Evolutionary conservation across 1,284 basidiomycete genomes (phyloP), one percentile per base, ranked within the genome.

Genomic region (Flammula alnicola): DNA sequence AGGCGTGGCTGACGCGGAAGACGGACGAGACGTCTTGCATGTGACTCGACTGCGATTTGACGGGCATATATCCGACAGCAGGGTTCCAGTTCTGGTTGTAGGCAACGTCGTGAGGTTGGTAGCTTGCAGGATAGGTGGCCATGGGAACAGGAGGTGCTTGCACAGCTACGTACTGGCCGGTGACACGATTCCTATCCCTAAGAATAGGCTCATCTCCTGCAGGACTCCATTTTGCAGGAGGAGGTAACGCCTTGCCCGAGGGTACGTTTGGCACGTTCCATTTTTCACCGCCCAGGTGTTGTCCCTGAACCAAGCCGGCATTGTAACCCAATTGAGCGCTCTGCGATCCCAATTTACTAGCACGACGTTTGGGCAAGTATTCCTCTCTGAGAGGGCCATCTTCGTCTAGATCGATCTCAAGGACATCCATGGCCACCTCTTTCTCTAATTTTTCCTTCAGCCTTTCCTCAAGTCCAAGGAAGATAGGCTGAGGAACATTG

Each of bases 141-240:
- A 65, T 56, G 30, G 65, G 40, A 12, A 66, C 64, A 32, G 73
- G 62, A 7, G 77, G 57, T 26, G 87, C 76, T 54, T 84, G 86
- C 19, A 86, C 81, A 11, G 87, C 83, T 36, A 85, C 70, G 52
- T 88, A 88, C 36, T 82, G 77, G 2, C 77, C 78, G 49, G 71
- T 79, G 35, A 64, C 63, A 45, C 80, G 74, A 57, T 73, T 77
- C 42, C 70, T 69, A 47, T 78, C 74, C 32, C 80, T 78, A 33
- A 79, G 66, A 49, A 91, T 80, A 17, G 86, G 87, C 56, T 88
- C 86, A 60, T 90, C 88, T 11, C 77, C 85, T 8, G 81, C 78
- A 41, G 88, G 88, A 61, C 86, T 88, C 88, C 88, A 91, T 64
- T 81, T 82, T 5, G 88, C 83, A 14, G 88, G 88, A 11, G 89